Conservation (phyloP, 192 early-diverging fungal species). For the Geosiphon pyriformis region DNA sequence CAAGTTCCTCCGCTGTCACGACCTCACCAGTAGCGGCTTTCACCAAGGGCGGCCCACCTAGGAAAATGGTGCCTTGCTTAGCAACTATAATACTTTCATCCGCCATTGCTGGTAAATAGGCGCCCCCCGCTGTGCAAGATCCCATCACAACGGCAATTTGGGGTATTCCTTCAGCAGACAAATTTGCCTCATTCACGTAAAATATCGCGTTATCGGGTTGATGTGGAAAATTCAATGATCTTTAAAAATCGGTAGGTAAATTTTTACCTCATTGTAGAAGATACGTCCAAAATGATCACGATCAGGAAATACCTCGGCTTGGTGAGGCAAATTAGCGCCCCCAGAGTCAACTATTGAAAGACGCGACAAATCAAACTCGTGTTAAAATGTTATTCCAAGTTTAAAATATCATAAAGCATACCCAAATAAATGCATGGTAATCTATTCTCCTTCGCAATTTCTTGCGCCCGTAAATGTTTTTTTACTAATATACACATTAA, state of each 20-base stretch:
- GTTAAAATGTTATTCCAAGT: neutral
- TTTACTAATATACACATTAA: slow-evolving; percentile 83
- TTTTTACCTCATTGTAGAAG: slow-evolving; percentile 93
- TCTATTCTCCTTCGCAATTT: slow-evolving; percentile 89
- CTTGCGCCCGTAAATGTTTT: slow-evolving; percentile 96
- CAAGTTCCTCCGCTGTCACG: slow-evolving; percentile 88
- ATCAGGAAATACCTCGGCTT: slow-evolving; percentile 95
- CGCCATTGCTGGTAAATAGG: slow-evolving; percentile 97
- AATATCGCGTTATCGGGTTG: neutral
- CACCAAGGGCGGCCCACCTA: slow-evolving; percentile 93
- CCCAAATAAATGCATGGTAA: slow-evolving; percentile 90
- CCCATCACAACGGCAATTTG: slow-evolving; percentile 98
- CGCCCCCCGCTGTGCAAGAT: slow-evolving; percentile 95
- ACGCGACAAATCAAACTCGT: neutral
- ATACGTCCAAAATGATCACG: slow-evolving; percentile 91
- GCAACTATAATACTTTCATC: slow-evolving; percentile 96
- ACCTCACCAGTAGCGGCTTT: slow-evolving; percentile 95
- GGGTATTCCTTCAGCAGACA: slow-evolving; percentile 78
- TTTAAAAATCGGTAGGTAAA: too few relatives aligned
- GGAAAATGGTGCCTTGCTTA: slow-evolving; percentile 94
- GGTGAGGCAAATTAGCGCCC: slow-evolving; percentile 89
- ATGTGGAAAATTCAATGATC: neutral
- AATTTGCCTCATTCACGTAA: slow-evolving; percentile 38
- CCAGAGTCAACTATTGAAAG: slow-evolving; percentile 75
- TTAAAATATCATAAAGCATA: slow-evolving; percentile 10